Conservation (phyloP, 2,329 filamentous ascomycete species). For the Calycina herbarum region DNA sequence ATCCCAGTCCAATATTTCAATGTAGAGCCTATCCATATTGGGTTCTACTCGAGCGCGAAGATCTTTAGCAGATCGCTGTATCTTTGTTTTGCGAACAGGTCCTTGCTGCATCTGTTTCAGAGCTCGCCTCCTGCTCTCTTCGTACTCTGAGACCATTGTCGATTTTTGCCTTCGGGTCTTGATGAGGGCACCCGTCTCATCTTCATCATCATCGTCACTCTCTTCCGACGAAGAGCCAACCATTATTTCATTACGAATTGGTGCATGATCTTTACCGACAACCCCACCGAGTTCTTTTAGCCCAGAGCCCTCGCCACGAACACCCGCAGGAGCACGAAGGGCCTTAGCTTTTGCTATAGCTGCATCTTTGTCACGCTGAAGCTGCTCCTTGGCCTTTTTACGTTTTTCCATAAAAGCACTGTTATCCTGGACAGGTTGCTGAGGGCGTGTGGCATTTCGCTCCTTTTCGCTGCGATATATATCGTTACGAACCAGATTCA, state of each 20-base stretch:
- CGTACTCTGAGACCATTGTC: constrained; percentile 43
- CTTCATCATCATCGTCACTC: constrained; percentile 71
- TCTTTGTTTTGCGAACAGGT: constrained; percentile 81
- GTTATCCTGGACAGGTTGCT: constrained; percentile 34
- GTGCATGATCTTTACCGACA: constrained; percentile 75
- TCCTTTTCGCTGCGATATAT: constrained; percentile 8
- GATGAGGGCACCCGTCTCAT: constrained; percentile 46
- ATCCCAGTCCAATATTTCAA: constrained; percentile 88
- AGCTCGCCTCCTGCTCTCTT: constrained; percentile 46
- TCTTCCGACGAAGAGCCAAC: constrained; percentile 74
- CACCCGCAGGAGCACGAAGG: constrained; percentile 53
- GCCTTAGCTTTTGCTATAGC: constrained; percentile 70
- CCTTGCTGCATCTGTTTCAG: constrained; percentile 57
- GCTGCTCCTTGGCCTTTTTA: constrained; percentile 72
- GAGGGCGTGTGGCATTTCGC: constrained; percentile 15
- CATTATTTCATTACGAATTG: constrained; percentile 83
- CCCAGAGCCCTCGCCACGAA: constrained; percentile 77
- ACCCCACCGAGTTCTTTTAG: constrained; percentile 70
- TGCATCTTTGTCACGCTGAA: constrained; percentile 69
- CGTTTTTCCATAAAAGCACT: constrained; percentile 70
- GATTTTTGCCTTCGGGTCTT: constrained; percentile 44
- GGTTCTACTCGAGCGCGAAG: constrained; percentile 91
- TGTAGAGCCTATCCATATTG: constrained; percentile 81
- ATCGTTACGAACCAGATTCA: neutral
- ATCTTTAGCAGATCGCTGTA: constrained; percentile 82